A percentile compares a stretch with the other conserved stretches of the same genome.
Evolutionary conservation across 495 filamentous ascomycete genomes (phyloP).

Genomic region (Physcia stellaris): DNA sequence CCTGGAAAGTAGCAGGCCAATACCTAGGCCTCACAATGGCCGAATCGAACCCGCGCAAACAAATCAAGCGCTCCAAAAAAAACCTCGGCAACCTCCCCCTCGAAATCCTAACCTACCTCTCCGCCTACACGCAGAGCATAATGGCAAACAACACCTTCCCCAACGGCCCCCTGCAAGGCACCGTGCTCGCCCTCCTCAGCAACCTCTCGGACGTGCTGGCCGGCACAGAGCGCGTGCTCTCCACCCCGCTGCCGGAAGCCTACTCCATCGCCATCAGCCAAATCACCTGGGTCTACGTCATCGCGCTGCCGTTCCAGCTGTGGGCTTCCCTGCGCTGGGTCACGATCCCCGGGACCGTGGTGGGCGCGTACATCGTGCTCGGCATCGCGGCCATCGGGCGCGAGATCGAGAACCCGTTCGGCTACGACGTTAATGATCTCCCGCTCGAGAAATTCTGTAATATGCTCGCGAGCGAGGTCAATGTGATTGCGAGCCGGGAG

Average conservation of each 20-base stretch:
- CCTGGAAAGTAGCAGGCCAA: conserved; percentile 50
- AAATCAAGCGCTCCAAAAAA: conserved; percentile 48
- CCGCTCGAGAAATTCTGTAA: conserved; percentile 66
- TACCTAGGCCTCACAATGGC: conserved; percentile 60
- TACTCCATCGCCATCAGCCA: conserved; percentile 79
- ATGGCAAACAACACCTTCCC: conserved; percentile 40
- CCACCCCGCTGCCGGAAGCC: conserved; percentile 70
- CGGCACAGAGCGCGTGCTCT: conserved; percentile 67
- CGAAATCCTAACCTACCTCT: conserved; percentile 62
- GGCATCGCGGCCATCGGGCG: conserved; percentile 75
- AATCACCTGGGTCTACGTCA: conserved; percentile 77
- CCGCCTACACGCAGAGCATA: conserved; percentile 46
- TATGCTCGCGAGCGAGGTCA: conserved; percentile 57
- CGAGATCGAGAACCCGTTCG: conserved; percentile 86
- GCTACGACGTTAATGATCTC: conserved; percentile 75
- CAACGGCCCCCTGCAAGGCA: conserved; percentile 30
- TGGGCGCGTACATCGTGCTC: conserved; percentile 82
- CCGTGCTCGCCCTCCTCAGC: conserved; percentile 28
- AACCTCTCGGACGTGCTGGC: conserved; percentile 59
- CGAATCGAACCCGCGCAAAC: conserved; percentile 58
- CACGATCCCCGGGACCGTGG: conserved; percentile 71
- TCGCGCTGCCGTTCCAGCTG: conserved; percentile 77
- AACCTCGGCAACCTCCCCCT: conserved; percentile 63
- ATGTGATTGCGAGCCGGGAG: conserved; percentile 49
- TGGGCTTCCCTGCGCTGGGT: conserved; percentile 48